Evolutionary conservation across 2,329 filamentous ascomycete genomes (phyloP).

Genomic region (Diplodia seriata): DNA sequence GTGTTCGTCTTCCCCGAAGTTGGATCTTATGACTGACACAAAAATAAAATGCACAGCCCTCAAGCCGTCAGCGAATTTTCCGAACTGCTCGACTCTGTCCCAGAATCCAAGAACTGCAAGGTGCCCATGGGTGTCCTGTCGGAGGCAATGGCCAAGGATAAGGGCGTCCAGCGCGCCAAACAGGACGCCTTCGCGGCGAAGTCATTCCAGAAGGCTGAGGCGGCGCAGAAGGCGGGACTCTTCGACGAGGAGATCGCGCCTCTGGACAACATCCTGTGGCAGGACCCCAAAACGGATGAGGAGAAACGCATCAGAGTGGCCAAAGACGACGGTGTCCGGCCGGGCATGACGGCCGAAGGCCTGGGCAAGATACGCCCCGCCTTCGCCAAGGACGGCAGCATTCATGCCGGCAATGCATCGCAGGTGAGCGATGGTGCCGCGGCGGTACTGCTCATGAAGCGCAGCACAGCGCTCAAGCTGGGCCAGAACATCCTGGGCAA

Average conservation of each 20-base stretch:
- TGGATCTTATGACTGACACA: neutral
- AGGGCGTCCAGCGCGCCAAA: slow-evolving; percentile 70
- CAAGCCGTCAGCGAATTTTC: slow-evolving; percentile 91
- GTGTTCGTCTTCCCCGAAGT: neutral
- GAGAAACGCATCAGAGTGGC: slow-evolving; percentile 81
- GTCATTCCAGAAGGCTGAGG: slow-evolving; percentile 88
- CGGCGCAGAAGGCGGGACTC: slow-evolving; percentile 85
- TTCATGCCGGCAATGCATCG: slow-evolving; percentile 94
- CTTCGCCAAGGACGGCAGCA: slow-evolving; percentile 88
- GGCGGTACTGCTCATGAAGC: slow-evolving; percentile 94
- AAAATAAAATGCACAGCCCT: slow-evolving; percentile 51
- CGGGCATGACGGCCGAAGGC: slow-evolving; percentile 84
- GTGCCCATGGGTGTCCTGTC: slow-evolving; percentile 95
- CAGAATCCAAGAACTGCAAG: slow-evolving; percentile 92
- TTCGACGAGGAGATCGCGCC: slow-evolving; percentile 93
- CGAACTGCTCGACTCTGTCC: slow-evolving; percentile 80
- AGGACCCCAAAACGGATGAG: slow-evolving; percentile 90
- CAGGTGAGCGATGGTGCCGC: slow-evolving; percentile 95
- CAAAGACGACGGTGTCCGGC: slow-evolving; percentile 85
- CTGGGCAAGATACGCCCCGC: slow-evolving; percentile 90
- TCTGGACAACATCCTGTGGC: slow-evolving; percentile 77
- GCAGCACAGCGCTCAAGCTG: slow-evolving; percentile 84
- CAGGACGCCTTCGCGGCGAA: slow-evolving; percentile 95
- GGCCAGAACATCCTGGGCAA: slow-evolving; percentile 91
- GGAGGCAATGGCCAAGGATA: slow-evolving; percentile 92